phyloP scores from a whole-genome alignment of 768 basidiomycete genomes.

The Tricholoma bakamatsutake region DNA sequence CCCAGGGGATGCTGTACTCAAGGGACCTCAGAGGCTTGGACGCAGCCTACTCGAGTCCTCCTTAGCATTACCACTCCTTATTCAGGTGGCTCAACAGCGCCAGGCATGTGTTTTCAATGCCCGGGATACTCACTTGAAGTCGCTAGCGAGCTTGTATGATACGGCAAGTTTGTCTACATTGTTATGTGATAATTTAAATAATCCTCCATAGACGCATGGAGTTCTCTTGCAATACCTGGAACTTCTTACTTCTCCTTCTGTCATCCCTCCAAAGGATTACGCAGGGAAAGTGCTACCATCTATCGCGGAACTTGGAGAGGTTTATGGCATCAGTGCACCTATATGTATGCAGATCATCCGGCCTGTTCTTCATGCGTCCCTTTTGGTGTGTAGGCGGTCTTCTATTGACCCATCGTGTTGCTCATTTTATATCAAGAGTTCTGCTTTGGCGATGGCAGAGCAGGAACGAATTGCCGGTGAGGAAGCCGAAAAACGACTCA shows the following conservation, averaged over 20 bases:
- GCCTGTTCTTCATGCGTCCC: constrained; percentile 61
- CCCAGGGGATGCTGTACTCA: constrained; percentile 55
- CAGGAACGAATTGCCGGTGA: constrained; percentile 65
- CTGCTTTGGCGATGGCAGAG: constrained; percentile 60
- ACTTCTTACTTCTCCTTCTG: constrained; percentile 67
- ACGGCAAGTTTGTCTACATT: constrained; percentile 47
- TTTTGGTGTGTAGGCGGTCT: constrained; percentile 44
- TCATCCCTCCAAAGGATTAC: constrained; percentile 68
- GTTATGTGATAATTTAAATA: constrained; percentile 10
- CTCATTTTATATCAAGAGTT: constrained; percentile 33
- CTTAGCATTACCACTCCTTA: constrained; percentile 81
- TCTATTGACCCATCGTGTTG: not conserved
- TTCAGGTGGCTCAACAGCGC: constrained; percentile 89
- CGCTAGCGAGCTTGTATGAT: constrained; percentile 83
- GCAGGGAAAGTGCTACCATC: constrained; percentile 69
- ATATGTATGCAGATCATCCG: constrained; percentile 94
- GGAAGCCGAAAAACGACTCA: constrained; percentile 76
- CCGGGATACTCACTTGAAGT: constrained; percentile 75
- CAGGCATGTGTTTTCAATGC: constrained; percentile 78
- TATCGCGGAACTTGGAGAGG: constrained; percentile 62
- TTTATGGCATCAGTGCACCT: constrained; percentile 76
- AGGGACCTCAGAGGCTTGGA: constrained; percentile 64
- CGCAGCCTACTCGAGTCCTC: constrained; percentile 60
- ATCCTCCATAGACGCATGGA: constrained; percentile 67
- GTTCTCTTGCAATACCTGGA: constrained; percentile 91